Percentiles rank a stretch among this genome's conserved stretches.
Conservation (phyloP, 2,329 filamentous ascomycete species). For the Fusarium mundagurra region DNA sequence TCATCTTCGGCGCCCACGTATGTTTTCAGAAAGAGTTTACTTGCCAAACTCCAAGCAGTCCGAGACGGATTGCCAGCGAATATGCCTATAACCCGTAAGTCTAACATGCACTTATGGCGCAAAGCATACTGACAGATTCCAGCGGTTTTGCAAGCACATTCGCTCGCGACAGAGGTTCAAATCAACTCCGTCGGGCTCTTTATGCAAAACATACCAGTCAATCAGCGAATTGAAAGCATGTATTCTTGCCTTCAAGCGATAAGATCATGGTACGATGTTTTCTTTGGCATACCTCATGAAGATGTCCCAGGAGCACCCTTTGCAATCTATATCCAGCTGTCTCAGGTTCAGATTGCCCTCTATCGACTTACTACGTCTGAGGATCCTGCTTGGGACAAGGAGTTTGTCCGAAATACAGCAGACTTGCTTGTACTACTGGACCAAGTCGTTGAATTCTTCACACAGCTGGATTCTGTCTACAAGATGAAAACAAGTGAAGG, state of each 20-base stretch:
- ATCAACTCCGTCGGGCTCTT: slow-evolving; percentile 49
- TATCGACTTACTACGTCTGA: slow-evolving; percentile 53
- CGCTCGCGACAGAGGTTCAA: slow-evolving; percentile 45
- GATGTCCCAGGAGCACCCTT: slow-evolving; percentile 49
- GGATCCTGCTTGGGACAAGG: slow-evolving; percentile 54
- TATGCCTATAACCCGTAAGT: slow-evolving; percentile 45
- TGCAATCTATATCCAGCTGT: slow-evolving; percentile 47
- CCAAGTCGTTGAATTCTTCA: slow-evolving; percentile 47
- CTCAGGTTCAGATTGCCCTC: slow-evolving; percentile 50
- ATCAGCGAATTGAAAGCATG: slow-evolving; percentile 48
- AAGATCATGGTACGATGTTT: slow-evolving; percentile 50
- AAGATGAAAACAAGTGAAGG: slow-evolving; percentile 40
- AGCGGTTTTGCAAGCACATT: slow-evolving; percentile 47
- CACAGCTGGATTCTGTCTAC: slow-evolving; percentile 41
- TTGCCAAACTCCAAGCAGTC: slow-evolving; percentile 43
- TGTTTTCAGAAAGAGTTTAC: slow-evolving; percentile 47
- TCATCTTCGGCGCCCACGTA: slow-evolving; percentile 44
- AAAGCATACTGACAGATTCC: slow-evolving; percentile 3
- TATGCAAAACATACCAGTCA: slow-evolving; percentile 45
- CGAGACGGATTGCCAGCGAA: slow-evolving; percentile 36
- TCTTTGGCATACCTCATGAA: slow-evolving; percentile 46
- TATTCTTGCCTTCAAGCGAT: slow-evolving; percentile 50
- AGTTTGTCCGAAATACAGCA: slow-evolving; percentile 47
- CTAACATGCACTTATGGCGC: no score
- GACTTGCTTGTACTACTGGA: slow-evolving; percentile 51